Conservation (phyloP, 768 basidiomycete genomes). For the Chalciporus pseudorubinellus region DNA sequence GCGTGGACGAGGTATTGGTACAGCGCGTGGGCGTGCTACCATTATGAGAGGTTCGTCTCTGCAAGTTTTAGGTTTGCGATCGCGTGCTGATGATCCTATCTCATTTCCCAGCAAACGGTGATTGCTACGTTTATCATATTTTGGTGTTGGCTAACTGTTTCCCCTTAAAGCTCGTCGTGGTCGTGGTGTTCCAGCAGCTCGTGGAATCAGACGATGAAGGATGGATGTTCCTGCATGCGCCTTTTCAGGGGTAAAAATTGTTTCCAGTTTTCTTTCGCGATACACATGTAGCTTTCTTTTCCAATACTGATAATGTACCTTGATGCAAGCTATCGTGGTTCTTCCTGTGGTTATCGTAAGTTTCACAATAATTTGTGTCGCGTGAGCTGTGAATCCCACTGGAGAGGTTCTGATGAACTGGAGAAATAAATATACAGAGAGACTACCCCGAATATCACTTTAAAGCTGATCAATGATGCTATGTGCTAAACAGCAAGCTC, state of each 20-base stretch:
- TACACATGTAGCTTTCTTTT: constrained; percentile 17
- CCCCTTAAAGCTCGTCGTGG: constrained; percentile 72
- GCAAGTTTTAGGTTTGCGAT: constrained; percentile 7
- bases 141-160: constrained; percentile 11
- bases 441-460: neutral
- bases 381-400: neutral
- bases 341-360: no score
- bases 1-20: constrained; percentile 98
- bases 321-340: neutral
- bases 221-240: neutral
- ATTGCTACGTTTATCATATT: constrained; percentile 15
- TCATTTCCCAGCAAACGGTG: constrained; percentile 69
- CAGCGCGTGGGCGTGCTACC: constrained; percentile 96
- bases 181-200: constrained; percentile 71
- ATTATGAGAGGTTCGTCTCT: constrained; percentile 87
- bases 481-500: neutral
- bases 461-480: neutral
- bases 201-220: constrained; percentile 77
- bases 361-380: neutral
- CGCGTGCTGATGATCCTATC: constrained; percentile 13
- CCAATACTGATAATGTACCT: constrained; percentile 6
- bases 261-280: constrained; percentile 8
- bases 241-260: constrained; percentile 2
- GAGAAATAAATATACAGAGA: neutral
- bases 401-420: neutral